Percentiles rank a stretch among this genome's conserved stretches.
Conservation (phyloP, 495 filamentous ascomycete species). For the Penicillium maclennaniae region DNA sequence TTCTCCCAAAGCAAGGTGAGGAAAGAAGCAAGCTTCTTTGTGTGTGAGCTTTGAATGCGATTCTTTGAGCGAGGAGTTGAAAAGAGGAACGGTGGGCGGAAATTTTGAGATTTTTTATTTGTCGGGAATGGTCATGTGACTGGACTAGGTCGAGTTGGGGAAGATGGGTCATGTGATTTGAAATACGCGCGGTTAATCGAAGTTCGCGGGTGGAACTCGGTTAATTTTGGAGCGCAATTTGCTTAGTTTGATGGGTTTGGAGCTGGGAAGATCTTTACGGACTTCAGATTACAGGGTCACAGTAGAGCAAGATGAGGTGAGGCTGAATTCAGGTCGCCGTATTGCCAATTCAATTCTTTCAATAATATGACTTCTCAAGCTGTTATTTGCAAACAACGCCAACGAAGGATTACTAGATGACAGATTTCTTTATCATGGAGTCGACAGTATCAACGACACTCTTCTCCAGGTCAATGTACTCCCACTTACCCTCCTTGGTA, state of each 20-base stretch:
- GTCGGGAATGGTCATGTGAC: conserved; percentile 21
- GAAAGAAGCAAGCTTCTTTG: conserved; percentile 54
- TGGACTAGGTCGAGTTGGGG: conserved; percentile 18
- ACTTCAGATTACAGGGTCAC: no score
- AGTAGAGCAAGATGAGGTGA: no score
- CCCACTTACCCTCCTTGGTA: conserved; percentile 13
- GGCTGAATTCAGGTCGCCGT: no score
- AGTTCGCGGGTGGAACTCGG: background rate
- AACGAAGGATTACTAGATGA: background rate
- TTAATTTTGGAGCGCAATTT: no score
- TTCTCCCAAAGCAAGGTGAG: conserved; percentile 90
- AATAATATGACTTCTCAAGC: background rate
- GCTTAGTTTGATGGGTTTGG: no score
- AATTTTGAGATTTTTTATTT: conserved; percentile 27
- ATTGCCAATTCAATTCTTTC: no score
- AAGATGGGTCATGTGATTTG: conserved; percentile 16
- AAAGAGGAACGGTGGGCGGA: conserved; percentile 31
- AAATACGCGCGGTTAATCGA: background rate
- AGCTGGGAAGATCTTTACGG: no score
- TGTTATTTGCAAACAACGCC: background rate
- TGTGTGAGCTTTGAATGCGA: conserved; percentile 99
- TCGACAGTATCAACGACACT: conserved; percentile 27
- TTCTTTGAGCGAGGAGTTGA: conserved; percentile 95
- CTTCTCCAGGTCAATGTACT: conserved; percentile 21
- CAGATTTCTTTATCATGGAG: conserved; percentile 16